phyloP scores from a whole-genome alignment of 2,329 filamentous ascomycete species.

The Aspergillus chevalieri region DNA sequence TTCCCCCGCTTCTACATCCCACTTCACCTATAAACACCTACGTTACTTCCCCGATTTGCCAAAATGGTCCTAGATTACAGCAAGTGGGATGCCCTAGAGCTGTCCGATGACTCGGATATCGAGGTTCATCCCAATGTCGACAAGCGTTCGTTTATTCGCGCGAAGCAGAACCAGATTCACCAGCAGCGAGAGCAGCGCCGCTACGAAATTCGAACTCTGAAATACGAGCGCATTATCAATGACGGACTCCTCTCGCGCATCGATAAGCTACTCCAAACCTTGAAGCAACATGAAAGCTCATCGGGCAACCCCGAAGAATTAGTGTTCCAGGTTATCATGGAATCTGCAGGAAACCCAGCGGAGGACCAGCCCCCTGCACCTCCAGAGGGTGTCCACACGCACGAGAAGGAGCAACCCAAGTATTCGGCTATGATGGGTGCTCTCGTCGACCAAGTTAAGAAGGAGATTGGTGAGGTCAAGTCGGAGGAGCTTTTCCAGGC shows the following conservation, averaged over 20 bases:
- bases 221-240: constrained; percentile 86
- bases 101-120: constrained; percentile 95
- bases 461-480: constrained; percentile 67
- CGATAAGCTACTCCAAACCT: constrained; percentile 65
- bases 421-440: constrained; percentile 99
- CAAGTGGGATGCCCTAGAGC: constrained; percentile 75
- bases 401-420: constrained; percentile 68
- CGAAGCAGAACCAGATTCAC: constrained; percentile 96
- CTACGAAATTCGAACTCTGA: constrained; percentile 81
- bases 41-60: constrained; percentile 10
- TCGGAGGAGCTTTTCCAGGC: constrained; percentile 63
- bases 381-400: constrained; percentile 71
- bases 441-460: constrained; percentile 89
- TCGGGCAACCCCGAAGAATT: constrained; percentile 66
- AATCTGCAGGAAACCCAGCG: constrained; percentile 64
- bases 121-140: constrained; percentile 99
- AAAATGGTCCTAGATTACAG: constrained; percentile 58
- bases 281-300: constrained; percentile 67
- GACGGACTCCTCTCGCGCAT: constrained; percentile 83
- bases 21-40: constrained; percentile 6
- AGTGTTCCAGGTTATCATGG: constrained; percentile 84
- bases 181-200: constrained; percentile 79
- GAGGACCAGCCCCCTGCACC: constrained; percentile 69
- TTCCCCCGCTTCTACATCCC: constrained; percentile 13
- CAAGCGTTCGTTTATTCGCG: constrained; percentile 95